phyloP scores from a whole-genome alignment of 768 basidiomycete genomes.

The Daedalea quercina region DNA sequence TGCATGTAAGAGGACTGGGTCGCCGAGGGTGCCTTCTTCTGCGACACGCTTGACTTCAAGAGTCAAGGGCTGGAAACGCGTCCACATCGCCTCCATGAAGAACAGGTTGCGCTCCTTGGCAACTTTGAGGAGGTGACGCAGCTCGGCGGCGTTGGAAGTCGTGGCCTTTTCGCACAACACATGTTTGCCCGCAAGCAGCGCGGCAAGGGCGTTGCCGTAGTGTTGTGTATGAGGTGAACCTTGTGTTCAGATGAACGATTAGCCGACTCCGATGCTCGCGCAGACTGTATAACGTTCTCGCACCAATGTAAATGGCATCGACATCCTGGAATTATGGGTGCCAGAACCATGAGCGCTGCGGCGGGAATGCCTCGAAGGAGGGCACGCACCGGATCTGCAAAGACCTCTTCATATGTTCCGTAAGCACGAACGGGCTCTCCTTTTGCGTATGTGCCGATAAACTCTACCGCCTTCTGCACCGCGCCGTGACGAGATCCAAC shows the following conservation, averaged over 20 bases:
- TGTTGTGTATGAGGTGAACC: conserved; percentile 85
- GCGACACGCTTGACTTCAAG: conserved; percentile 57
- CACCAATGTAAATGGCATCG: conserved; percentile 72
- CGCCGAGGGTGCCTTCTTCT: conserved; percentile 58
- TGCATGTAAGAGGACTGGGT: conserved; percentile 61
- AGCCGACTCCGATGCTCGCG: not conserved
- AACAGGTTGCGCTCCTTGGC: conserved; percentile 78
- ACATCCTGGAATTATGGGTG: conserved; percentile 40
- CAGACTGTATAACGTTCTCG: not conserved
- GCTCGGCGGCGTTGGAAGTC: conserved; percentile 69
- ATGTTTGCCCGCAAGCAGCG: conserved; percentile 75
- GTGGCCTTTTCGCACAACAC: conserved; percentile 89
- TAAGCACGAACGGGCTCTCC: conserved; percentile 59
- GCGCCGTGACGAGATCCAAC: conserved; percentile 62
- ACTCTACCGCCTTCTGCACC: conserved; percentile 59
- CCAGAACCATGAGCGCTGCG: conserved; percentile 1
- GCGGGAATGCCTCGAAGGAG: conserved; percentile 4
- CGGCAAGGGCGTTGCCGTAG: conserved; percentile 69
- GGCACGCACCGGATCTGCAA: conserved; percentile 50
- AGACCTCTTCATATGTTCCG: conserved; percentile 71
- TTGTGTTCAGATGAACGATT: conserved; percentile 15
- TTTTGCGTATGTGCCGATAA: conserved; percentile 47
- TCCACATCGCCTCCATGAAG: conserved; percentile 93
- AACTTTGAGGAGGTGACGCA: conserved; percentile 62
- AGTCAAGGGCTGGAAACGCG: conserved; percentile 69